Conservation (phyloP, 352 stramenopile genomes). For the Globisporangium spinosum region DNA sequence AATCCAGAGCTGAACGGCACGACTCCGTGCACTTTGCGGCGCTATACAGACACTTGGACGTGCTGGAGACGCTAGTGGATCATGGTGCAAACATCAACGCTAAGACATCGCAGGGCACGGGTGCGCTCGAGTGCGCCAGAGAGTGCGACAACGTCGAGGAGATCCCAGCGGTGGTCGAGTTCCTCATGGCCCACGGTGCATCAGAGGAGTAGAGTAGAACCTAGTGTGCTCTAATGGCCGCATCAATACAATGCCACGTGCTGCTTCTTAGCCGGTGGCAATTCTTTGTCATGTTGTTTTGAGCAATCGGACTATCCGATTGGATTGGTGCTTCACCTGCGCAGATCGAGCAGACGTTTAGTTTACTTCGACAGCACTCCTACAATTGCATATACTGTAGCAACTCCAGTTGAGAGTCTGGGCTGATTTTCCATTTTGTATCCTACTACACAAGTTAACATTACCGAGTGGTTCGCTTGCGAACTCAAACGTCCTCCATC, state of each 20-base stretch:
- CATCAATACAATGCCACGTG: too few species aligned
- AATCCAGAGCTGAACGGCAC: conserved; percentile 13
- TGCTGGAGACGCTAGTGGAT: conserved; percentile 6
- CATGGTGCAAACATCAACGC: conserved; percentile 12
- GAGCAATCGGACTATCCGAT: too few species aligned
- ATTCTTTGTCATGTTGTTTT: too few species aligned
- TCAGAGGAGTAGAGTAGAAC: not conserved
- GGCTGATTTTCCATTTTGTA: not conserved
- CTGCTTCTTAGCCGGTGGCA: too few species aligned
- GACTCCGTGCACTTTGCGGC: conserved; percentile 12
- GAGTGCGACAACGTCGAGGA: conserved; percentile 1
- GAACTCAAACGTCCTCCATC: not conserved
- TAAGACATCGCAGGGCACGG: conserved; percentile 8
- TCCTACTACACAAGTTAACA: not conserved
- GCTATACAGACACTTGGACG: conserved; percentile 7
- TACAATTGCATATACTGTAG: too few species aligned
- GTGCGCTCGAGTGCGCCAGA: conserved; percentile 5
- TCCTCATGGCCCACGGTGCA: conserved; percentile 7
- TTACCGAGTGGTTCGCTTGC: not conserved
- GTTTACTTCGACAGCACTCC: too few species aligned
- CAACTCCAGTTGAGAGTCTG: not conserved
- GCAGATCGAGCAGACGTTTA: too few species aligned
- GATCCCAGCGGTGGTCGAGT: conserved; percentile 1
- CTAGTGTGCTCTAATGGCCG: too few species aligned
- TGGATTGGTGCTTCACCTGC: too few species aligned